Evolutionary conservation across 805 yeast genomes (phyloP).

Genomic region (Candida methanosorbosa): DNA sequence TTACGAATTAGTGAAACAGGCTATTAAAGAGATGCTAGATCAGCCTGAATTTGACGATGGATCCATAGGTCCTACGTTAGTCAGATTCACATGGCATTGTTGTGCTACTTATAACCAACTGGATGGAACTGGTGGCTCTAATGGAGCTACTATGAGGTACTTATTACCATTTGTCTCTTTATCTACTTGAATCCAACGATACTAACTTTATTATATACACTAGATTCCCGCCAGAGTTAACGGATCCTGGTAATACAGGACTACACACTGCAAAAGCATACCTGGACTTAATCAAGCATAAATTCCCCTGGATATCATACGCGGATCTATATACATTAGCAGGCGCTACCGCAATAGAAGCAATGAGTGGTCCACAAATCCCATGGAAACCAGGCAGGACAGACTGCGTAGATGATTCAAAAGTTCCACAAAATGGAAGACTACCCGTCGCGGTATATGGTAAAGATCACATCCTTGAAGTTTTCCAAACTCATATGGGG

Average conservation of each 20-base stretch:
- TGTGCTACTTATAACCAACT: conserved; percentile 69
- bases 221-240: conserved; percentile 39
- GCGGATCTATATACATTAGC: conserved; percentile 78
- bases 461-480: conserved; percentile 52
- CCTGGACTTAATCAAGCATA: conserved; percentile 44
- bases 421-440: conserved; percentile 59
- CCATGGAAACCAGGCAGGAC: conserved; percentile 80
- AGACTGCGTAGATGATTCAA: conserved; percentile 39
- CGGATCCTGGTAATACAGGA: conserved; percentile 57
- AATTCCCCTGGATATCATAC: conserved; percentile 62
- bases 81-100: conserved; percentile 81
- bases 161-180: neutral
- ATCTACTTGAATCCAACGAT: no score
- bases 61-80: conserved; percentile 68
- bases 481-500: conserved; percentile 53
- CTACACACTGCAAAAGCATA: conserved; percentile 48
- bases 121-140: conserved; percentile 53
- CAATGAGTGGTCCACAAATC: conserved; percentile 68
- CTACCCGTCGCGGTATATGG: conserved; percentile 68
- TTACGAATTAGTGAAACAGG: conserved; percentile 26
- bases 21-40: conserved; percentile 25
- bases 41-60: conserved; percentile 49
- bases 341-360: conserved; percentile 74
- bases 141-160: conserved; percentile 59
- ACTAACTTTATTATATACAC: no score